These are phyloP conservation scores for Tricholomella constricta DNA, from an alignment of 768 basidiomycete species.

Conservation along the genomic window DNA sequence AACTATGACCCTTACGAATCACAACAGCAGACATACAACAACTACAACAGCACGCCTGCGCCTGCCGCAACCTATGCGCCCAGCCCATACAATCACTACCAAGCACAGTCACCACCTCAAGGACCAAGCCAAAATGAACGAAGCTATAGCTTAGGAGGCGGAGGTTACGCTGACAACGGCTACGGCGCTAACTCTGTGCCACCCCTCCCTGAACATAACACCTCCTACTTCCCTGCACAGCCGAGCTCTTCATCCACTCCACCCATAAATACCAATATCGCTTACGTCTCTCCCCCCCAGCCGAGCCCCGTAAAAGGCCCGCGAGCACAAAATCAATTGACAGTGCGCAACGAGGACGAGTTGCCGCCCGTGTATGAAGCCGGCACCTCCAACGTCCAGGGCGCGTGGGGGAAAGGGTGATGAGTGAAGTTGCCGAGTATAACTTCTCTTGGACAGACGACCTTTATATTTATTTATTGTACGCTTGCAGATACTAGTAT, in stretches of 20 bases:
- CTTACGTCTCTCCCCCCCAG: slow-evolving; percentile 20
- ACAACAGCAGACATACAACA: slow-evolving; percentile 27
- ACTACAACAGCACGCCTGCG: slow-evolving; percentile 14
- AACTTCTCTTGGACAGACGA: not conserved
- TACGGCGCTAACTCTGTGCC: slow-evolving; percentile 38
- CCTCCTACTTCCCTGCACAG: slow-evolving; percentile 25
- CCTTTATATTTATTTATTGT: slow-evolving; percentile 7
- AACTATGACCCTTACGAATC: slow-evolving; percentile 53
- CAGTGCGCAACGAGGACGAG: slow-evolving; percentile 41
- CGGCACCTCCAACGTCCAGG: slow-evolving; percentile 46
- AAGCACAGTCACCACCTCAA: slow-evolving; percentile 27
- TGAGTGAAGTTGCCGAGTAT: not conserved
- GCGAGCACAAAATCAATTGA: slow-evolving; percentile 32
- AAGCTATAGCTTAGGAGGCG: slow-evolving; percentile 59
- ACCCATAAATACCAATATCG: slow-evolving; percentile 40
- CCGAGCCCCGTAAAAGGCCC: slow-evolving; percentile 48
- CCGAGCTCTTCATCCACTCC: slow-evolving; percentile 29
- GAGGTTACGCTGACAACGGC: slow-evolving; percentile 46
- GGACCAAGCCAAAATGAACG: slow-evolving; percentile 38
- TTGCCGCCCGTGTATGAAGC: slow-evolving; percentile 69
- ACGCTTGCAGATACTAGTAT: slow-evolving; percentile 3
- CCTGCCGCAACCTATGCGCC: slow-evolving; percentile 27
- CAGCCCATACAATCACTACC: slow-evolving; percentile 37
- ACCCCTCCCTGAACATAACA: slow-evolving; percentile 30
- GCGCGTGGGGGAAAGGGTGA: slow-evolving; percentile 55